These are phyloP conservation scores for Ascosphaera acerosa DNA, from an alignment of 2,329 filamentous ascomycete genomes.

Conservation along the genomic window DNA sequence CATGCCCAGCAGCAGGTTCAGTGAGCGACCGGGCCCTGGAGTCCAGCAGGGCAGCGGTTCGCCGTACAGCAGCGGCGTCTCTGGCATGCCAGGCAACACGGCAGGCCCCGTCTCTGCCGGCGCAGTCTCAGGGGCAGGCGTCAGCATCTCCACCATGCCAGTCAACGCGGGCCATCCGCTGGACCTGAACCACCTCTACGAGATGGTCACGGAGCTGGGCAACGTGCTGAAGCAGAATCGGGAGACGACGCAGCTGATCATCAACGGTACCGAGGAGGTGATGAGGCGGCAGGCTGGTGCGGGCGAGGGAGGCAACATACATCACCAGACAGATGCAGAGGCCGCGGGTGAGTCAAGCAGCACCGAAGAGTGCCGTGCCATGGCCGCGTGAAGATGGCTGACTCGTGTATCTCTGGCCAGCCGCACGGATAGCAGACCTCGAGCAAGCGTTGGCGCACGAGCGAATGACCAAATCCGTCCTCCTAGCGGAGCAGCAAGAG, in stretches of 20 bases:
- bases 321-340: too few species aligned
- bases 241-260: constrained; percentile 24
- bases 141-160: too few species aligned
- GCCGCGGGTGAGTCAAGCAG: too few species aligned
- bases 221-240: constrained; percentile 24
- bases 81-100: too few species aligned
- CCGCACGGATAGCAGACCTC: constrained; percentile 23
- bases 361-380: constrained; percentile 21
- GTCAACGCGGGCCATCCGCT: constrained; percentile 26
- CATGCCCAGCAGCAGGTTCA: too few species aligned
- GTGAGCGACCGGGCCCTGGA: too few species aligned
- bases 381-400: constrained; percentile 12
- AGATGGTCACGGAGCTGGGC: constrained; percentile 25
- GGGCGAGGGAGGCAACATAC: constrained; percentile 1
- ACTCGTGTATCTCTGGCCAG: constrained; percentile 8
- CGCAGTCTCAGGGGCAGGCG: too few species aligned
- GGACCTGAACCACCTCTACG: constrained; percentile 25
- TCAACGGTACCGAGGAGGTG: constrained; percentile 24
- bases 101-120: too few species aligned
- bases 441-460: constrained; percentile 23
- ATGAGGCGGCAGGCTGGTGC: constrained; percentile 15
- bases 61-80: too few species aligned
- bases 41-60: too few species aligned
- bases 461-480: constrained; percentile 17
- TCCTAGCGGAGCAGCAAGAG: constrained; percentile 22